A percentile compares a stretch with the other conserved stretches of the same genome.
phyloP scores from a whole-genome alignment of 2,329 filamentous ascomycete genomes.

The Epichloe hybrida region DNA sequence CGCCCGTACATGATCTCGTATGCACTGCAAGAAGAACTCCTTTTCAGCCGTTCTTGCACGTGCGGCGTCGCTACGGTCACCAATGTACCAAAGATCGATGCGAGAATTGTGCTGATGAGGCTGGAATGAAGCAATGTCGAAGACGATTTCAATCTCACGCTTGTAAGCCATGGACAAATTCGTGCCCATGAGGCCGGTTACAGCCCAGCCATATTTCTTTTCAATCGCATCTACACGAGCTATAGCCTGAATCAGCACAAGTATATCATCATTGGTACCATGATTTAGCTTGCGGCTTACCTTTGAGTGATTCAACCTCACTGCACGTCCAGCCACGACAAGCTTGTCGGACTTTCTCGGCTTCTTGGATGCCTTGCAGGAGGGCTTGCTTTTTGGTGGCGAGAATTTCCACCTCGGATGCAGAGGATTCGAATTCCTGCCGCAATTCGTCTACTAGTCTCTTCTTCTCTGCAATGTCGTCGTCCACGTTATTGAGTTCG shows the following conservation, averaged over 20 bases:
- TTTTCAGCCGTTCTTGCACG: constrained; percentile 48
- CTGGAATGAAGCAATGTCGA: constrained; percentile 52
- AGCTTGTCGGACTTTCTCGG: constrained; percentile 73
- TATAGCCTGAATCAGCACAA: constrained; percentile 29
- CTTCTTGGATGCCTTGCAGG: constrained; percentile 62
- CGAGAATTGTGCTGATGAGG: constrained; percentile 30
- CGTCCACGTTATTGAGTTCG: constrained; percentile 49
- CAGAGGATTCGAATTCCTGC: constrained; percentile 52
- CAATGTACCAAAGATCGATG: constrained; percentile 61
- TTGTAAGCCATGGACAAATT: constrained; percentile 61
- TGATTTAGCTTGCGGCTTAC: constrained; percentile 27
- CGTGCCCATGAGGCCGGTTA: constrained; percentile 48
- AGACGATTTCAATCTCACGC: constrained; percentile 58
- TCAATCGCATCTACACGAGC: constrained; percentile 54
- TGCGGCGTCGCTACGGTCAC: constrained; percentile 38
- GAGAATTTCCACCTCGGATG: constrained; percentile 47
- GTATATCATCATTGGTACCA: not conserved
- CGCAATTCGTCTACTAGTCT: constrained; percentile 53
- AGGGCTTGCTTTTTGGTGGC: constrained; percentile 55
- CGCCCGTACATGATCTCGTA: constrained; percentile 52
- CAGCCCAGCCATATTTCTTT: constrained; percentile 54
- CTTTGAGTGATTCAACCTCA: constrained; percentile 69
- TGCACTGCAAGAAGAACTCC: constrained; percentile 62
- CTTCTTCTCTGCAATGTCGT: constrained; percentile 57
- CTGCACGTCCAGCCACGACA: constrained; percentile 77